These are phyloP conservation scores for Mycena polygramma DNA, from an alignment of 768 basidiomycete species.

Conservation along the genomic window DNA sequence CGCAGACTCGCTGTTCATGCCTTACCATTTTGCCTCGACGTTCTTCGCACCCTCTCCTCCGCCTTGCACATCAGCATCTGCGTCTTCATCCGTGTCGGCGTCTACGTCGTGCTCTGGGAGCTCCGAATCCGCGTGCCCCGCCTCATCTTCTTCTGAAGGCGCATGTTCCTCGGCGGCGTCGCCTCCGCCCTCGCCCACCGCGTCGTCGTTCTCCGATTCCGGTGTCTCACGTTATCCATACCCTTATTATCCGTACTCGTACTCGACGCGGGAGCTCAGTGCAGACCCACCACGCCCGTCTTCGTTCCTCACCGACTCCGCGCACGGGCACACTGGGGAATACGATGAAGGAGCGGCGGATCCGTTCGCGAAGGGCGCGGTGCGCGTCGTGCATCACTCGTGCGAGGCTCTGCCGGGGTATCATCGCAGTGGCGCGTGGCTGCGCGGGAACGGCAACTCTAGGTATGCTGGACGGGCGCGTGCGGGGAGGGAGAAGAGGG, in stretches of 20 bases:
- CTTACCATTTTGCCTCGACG: constrained; percentile 18
- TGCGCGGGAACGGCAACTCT: too few relatives aligned
- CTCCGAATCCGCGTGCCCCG: not conserved
- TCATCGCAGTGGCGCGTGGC: too few relatives aligned
- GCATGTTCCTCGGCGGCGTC: not conserved
- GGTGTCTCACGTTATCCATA: not conserved
- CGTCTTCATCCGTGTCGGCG: constrained; percentile 24
- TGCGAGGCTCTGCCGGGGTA: constrained; percentile 24
- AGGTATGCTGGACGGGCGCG: too few relatives aligned
- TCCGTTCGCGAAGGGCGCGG: constrained; percentile 44
- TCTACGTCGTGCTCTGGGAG: constrained; percentile 33
- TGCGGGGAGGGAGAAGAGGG: too few relatives aligned
- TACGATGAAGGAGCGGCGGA: constrained; percentile 39
- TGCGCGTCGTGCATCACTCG: constrained; percentile 43
- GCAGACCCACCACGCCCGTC: not conserved
- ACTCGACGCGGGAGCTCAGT: not conserved
- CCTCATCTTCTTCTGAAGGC: not conserved
- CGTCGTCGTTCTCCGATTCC: constrained; percentile 14
- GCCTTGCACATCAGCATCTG: too few relatives aligned
- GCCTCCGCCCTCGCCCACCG: constrained; percentile 28
- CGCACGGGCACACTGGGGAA: too few relatives aligned
- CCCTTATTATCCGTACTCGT: not conserved
- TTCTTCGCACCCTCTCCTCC: too few relatives aligned
- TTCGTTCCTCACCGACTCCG: not conserved
- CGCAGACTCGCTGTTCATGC: constrained; percentile 17